A percentile compares a stretch with the other conserved stretches of the same genome.
These are phyloP conservation scores for Pythium volutum DNA, from an alignment of 352 stramenopile species.

Conservation along the genomic window DNA sequence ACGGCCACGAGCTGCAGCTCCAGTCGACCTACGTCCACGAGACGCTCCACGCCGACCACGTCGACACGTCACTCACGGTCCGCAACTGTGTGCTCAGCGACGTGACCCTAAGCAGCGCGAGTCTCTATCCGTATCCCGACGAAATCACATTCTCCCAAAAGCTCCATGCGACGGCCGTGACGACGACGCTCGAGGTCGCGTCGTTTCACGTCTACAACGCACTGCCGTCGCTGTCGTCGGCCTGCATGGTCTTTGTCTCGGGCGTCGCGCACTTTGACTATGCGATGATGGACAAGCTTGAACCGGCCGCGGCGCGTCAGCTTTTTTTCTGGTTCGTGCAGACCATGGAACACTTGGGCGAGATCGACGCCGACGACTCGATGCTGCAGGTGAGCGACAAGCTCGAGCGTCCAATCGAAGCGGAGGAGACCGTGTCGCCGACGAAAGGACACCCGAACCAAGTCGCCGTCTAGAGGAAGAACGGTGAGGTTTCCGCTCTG, in stretches of 20 bases:
- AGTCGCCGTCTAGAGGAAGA: constrained; percentile 9
- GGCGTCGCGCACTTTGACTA: constrained; percentile 55
- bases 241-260: constrained; percentile 49
- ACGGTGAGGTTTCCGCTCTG: too few species aligned
- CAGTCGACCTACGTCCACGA: constrained; percentile 64
- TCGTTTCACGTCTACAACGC: constrained; percentile 57
- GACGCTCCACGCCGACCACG: constrained; percentile 41
- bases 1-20: constrained; percentile 58
- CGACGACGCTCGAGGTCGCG: constrained; percentile 35
- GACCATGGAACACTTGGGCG: constrained; percentile 44
- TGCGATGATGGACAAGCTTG: constrained; percentile 62
- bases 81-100: constrained; percentile 48
- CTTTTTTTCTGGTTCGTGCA: constrained; percentile 56
- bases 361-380: constrained; percentile 36
- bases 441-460: background rate
- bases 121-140: constrained; percentile 28
- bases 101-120: constrained; percentile 32
- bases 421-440: background rate
- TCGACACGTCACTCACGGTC: constrained; percentile 31
- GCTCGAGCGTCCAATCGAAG: constrained; percentile 20
- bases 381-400: constrained; percentile 39
- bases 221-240: constrained; percentile 47
- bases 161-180: constrained; percentile 9
- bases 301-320: constrained; percentile 26
- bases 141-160: background rate